These are phyloP conservation scores for Cystofilobasidium ferigula DNA, from an alignment of 768 basidiomycete species.

Conservation along the genomic window DNA sequence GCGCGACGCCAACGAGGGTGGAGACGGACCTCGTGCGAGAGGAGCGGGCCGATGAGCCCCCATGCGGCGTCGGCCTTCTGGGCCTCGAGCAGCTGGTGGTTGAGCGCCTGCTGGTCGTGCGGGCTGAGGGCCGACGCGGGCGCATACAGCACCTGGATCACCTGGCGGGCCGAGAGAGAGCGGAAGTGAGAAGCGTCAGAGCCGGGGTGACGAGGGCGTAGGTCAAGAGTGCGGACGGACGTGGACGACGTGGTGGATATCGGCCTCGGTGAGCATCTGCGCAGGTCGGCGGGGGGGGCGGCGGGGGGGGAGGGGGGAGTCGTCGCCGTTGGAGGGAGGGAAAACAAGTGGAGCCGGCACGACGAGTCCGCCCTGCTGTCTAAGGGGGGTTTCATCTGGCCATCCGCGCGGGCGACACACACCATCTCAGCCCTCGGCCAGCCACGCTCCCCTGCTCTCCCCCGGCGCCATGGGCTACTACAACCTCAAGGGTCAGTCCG, in stretches of 20 bases:
- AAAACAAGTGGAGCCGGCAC: too few relatives aligned
- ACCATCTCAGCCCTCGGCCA: neutral
- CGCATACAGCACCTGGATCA: constrained; percentile 26
- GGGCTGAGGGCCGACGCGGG: constrained; percentile 8
- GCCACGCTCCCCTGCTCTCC: neutral
- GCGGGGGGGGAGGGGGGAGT: neutral
- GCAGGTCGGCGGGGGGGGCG: neutral
- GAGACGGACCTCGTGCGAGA: constrained; percentile 44
- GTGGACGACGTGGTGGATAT: constrained; percentile 24
- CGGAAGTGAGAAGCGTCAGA: too few relatives aligned
- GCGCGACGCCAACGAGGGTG: neutral
- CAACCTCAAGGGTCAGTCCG: constrained; percentile 37
- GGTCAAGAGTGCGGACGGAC: neutral
- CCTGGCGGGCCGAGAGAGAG: neutral
- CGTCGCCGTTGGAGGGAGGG: neutral
- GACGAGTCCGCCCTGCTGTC: too few relatives aligned
- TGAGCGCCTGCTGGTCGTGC: constrained; percentile 26
- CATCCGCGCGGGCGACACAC: too few relatives aligned
- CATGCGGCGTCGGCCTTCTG: constrained; percentile 50
- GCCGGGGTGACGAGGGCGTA: neutral
- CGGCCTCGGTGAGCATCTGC: constrained; percentile 15
- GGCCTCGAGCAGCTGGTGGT: constrained; percentile 29
- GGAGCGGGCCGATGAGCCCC: constrained; percentile 68
- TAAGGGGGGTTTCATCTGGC: too few relatives aligned
- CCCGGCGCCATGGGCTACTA: constrained; percentile 33